These are phyloP conservation scores for Ustilago hordei DNA, from an alignment of 1,284 basidiomycete species.

Conservation along the genomic window DNA sequence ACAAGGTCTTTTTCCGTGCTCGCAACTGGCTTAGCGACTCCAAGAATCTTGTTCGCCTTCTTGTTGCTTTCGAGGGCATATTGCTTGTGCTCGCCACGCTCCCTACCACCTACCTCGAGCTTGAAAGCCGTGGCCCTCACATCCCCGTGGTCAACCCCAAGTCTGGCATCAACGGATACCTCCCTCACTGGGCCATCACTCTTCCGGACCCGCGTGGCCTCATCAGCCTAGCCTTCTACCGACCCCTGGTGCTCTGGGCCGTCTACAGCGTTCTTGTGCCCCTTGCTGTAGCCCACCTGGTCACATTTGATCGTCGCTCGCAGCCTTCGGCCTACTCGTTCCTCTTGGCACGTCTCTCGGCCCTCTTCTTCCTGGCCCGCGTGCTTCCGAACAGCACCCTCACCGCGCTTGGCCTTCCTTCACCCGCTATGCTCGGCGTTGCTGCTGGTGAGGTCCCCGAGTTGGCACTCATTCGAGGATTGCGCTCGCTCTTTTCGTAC, in stretches of 20 bases:
- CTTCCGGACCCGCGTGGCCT: conserved; percentile 46
- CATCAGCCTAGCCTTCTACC: conserved; percentile 52
- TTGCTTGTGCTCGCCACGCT: conserved; percentile 50
- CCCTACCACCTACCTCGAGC: conserved; percentile 51
- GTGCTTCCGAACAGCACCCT: conserved; percentile 46
- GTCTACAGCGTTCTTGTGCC: conserved; percentile 57
- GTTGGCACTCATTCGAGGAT: conserved; percentile 31
- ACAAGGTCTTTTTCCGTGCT: conserved; percentile 41
- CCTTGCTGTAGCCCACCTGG: conserved; percentile 51
- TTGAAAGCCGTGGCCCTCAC: conserved; percentile 47
- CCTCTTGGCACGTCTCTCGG: conserved; percentile 54
- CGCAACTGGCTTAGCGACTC: conserved; percentile 55
- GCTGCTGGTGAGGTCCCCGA: conserved; percentile 54
- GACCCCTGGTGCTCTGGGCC: conserved; percentile 56
- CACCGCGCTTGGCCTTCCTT: conserved; percentile 30
- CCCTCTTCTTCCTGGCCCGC: conserved; percentile 50
- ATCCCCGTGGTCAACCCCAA: conserved; percentile 52
- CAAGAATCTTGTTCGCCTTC: conserved; percentile 49
- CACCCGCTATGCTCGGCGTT: conserved; percentile 50
- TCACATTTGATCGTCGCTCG: conserved; percentile 56
- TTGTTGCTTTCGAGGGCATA: conserved; percentile 57
- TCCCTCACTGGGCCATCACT: conserved; percentile 58
- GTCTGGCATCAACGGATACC: conserved; percentile 43
- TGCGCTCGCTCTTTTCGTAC: conserved; percentile 45
- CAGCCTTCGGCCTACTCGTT: conserved; percentile 59